Conservation (phyloP, 2,329 filamentous ascomycete species). For the Pseudocercospora fijiensis region DNA sequence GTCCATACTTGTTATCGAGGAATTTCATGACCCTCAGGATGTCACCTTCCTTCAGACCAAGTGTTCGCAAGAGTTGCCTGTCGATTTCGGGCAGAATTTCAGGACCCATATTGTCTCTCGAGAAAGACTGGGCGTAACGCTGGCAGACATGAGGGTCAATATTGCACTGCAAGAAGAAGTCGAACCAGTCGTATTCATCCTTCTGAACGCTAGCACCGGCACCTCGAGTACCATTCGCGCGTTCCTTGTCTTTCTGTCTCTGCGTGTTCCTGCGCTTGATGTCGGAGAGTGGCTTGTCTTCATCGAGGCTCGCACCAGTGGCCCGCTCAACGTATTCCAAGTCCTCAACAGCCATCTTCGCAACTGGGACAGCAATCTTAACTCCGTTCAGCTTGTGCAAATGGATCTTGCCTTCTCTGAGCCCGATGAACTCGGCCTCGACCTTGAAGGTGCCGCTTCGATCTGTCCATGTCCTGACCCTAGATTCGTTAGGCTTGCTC, state of each 20-base stretch:
- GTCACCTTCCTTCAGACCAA: slow-evolving; percentile 94
- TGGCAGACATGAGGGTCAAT: slow-evolving; percentile 92
- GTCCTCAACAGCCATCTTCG: slow-evolving; percentile 94
- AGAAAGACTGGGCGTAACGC: slow-evolving; percentile 85
- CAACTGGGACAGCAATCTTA: slow-evolving; percentile 92
- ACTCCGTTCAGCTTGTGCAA: slow-evolving; percentile 97
- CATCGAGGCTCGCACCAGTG: slow-evolving; percentile 83
- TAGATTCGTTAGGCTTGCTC: slow-evolving; percentile 77
- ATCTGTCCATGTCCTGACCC: slow-evolving; percentile 92
- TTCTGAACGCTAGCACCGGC: slow-evolving; percentile 66
- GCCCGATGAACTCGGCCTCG: slow-evolving; percentile 90
- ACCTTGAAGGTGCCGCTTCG: slow-evolving; percentile 94
- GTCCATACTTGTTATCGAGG: slow-evolving; percentile 76
- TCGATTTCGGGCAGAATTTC: slow-evolving; percentile 88
- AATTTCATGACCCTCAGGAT: slow-evolving; percentile 92
- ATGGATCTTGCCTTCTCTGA: slow-evolving; percentile 95
- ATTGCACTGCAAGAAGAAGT: slow-evolving; percentile 92
- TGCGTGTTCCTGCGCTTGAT: slow-evolving; percentile 59
- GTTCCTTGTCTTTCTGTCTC: slow-evolving; percentile 50
- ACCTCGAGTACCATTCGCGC: slow-evolving; percentile 31
- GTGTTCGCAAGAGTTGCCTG: slow-evolving; percentile 73
- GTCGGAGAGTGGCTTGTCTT: slow-evolving; percentile 89
- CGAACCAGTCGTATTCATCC: slow-evolving; percentile 95
- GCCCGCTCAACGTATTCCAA: slow-evolving; percentile 88
- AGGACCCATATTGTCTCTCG: slow-evolving; percentile 92